These are phyloP conservation scores for Vanrija pseudolonga DNA, from an alignment of 1,284 basidiomycete genomes.

Conservation along the genomic window DNA sequence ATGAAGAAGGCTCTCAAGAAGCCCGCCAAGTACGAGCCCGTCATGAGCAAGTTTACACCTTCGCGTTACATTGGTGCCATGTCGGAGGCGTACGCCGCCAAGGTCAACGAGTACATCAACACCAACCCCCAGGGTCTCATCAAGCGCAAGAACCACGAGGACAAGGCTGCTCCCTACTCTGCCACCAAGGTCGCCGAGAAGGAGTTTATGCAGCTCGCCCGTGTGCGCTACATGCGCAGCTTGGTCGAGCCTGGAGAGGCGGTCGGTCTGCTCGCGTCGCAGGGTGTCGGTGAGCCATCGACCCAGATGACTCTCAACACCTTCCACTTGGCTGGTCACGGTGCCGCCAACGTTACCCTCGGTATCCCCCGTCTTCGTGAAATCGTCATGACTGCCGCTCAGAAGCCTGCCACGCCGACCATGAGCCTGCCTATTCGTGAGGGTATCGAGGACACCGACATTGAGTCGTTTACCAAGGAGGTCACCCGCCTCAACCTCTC, in stretches of 20 bases:
- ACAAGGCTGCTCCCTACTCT: slow-evolving; percentile 39
- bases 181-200: slow-evolving; percentile 49
- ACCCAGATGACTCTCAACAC: slow-evolving; percentile 99
- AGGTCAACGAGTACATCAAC: slow-evolving; percentile 75
- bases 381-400: slow-evolving; percentile 98
- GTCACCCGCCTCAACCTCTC: slow-evolving; percentile 83
- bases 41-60: slow-evolving; percentile 73
- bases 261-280: slow-evolving; percentile 94
- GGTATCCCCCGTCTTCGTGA: slow-evolving; percentile 98
- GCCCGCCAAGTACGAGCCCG: slow-evolving; percentile 65
- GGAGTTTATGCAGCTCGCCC: slow-evolving; percentile 75
- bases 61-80: slow-evolving; percentile 80
- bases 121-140: slow-evolving; percentile 74
- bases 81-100: slow-evolving; percentile 85
- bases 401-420: slow-evolving; percentile 96
- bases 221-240: slow-evolving; percentile 86
- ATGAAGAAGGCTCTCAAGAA: slow-evolving; percentile 89
- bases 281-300: slow-evolving; percentile 97
- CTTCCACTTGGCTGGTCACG: slow-evolving; percentile 99
- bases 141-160: slow-evolving; percentile 55
- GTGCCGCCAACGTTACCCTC: slow-evolving; percentile 97
- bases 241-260: slow-evolving; percentile 97
- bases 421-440: slow-evolving; percentile 80
- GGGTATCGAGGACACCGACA: slow-evolving; percentile 56
- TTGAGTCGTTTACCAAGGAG: slow-evolving; percentile 82